Evolutionary conservation across 306 rosid species (phyloP), one percentile per base, ranked within the genome.

Genomic region (Cyamopsis tetragonoloba): DNA sequence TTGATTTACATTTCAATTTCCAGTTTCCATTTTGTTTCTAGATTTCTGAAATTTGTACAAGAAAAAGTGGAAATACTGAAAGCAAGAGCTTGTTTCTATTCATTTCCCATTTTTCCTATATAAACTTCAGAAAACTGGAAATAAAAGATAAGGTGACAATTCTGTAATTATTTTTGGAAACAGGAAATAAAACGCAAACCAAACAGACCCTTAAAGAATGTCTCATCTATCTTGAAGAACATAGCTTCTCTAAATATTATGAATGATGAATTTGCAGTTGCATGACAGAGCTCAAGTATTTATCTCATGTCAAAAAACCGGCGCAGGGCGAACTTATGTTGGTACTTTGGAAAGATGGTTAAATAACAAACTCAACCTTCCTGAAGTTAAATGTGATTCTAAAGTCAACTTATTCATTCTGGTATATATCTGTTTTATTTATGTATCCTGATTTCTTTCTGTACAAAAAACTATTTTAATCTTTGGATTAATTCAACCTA

Each of bases 211-310:
- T n/a, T n/a, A 31, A 49, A 17, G 20, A 38, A 38, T 56, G 43
- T 63, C 57, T 70, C 56, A 15, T 57, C 39, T 62, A 24, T 62
- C 31, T 11, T 23, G 56, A 51, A 78, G 67, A 66, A 26, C 57
- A 55, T 47, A 48, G 63, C 34, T 51, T 57, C 27, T 42, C 54
- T 47, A 14, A 44, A 53, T 68, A 54, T 80, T 77, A 37, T 39
- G 13, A 30, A 57, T 57, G 70, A 46, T 38, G 47, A 54, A 77
- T 59, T 24, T 76, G 81, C 88, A 93, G 98, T 77, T 93, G 76
- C 89, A 84, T 80, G 98, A 93, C 88, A 88, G 98, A 75, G 98
- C 96, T 75, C 97, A 93, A 77, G 88, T 93, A 43, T 87, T 93
- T 62, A 48, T 88, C 48, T 78, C 82, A 48, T 89, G 97, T 69